A percentile compares a stretch with the other conserved stretches of the same genome.
These are phyloP conservation scores for Kwoniella dejecticola DNA, from an alignment of 768 basidiomycete species.

Conservation along the genomic window DNA sequence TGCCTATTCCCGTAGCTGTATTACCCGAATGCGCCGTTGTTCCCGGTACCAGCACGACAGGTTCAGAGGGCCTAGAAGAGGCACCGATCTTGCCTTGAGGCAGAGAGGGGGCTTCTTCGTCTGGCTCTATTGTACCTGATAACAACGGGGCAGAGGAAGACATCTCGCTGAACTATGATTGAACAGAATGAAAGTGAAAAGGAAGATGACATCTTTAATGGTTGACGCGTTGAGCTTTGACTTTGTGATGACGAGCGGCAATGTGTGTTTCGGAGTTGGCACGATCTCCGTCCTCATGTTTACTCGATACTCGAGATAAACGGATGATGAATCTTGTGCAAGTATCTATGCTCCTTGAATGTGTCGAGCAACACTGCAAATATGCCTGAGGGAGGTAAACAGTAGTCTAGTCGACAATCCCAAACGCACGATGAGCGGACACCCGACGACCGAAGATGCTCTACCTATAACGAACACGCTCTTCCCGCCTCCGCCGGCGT, in stretches of 20 bases:
- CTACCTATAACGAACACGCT: conserved; percentile 45
- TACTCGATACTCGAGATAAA: neutral
- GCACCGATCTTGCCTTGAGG: conserved; percentile 54
- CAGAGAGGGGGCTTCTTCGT: conserved; percentile 60
- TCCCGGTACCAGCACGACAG: conserved; percentile 43
- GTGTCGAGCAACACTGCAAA: no score
- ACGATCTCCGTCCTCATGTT: neutral
- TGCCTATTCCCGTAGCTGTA: conserved; percentile 60
- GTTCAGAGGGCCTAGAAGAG: conserved; percentile 49
- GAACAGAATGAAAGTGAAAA: neutral
- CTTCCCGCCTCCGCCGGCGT: conserved; percentile 46
- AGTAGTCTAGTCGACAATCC: no score
- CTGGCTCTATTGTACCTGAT: conserved; percentile 76
- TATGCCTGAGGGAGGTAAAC: no score
- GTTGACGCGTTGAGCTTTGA: conserved; percentile 1
- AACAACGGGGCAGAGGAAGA: conserved; percentile 63
- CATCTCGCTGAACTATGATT: conserved; percentile 24
- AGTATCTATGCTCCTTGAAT: no score
- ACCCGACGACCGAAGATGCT: conserved; percentile 2
- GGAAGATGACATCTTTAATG: neutral
- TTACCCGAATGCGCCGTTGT: conserved; percentile 23
- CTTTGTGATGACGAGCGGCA: neutral
- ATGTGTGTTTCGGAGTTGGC: neutral
- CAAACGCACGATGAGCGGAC: conserved; percentile 6
- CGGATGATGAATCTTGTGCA: no score